phyloP scores from a whole-genome alignment of 345 rosid genomes.

The Camelina sativa region DNA sequence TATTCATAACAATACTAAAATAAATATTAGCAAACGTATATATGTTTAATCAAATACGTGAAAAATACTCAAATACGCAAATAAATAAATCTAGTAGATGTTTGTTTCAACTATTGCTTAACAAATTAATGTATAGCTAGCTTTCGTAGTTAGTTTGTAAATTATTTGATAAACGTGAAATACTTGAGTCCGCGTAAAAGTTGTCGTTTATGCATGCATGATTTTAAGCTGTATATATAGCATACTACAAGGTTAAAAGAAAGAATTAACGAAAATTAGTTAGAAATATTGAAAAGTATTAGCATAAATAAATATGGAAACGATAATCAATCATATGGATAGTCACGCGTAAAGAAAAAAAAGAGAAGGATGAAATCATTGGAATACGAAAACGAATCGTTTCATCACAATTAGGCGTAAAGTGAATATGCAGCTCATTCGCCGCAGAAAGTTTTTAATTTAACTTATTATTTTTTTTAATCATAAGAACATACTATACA shows the following conservation, averaged over 20 bases:
- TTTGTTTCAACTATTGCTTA: no score
- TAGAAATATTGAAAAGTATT: slow-evolving; percentile 1
- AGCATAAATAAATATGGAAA: slow-evolving; percentile 7
- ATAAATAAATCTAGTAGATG: no score
- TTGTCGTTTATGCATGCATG: no score
- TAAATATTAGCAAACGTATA: no score
- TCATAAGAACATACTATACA: slow-evolving; percentile 9
- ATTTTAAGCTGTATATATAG: no score
- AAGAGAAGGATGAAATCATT: slow-evolving; percentile 46
- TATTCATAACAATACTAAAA: not conserved
- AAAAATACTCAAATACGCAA: no score
- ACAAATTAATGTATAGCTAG: no score
- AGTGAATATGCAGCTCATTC: slow-evolving; percentile 44
- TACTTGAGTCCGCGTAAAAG: no score
- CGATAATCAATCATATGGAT: slow-evolving; percentile 1
- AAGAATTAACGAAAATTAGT: not conserved
- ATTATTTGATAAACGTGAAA: no score
- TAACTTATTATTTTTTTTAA: not conserved
- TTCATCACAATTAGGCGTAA: slow-evolving; percentile 44
- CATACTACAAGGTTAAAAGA: slow-evolving; percentile 7
- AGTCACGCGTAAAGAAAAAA: slow-evolving; percentile 57
- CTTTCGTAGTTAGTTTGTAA: no score
- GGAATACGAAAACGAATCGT: slow-evolving; percentile 42
- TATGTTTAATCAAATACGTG: no score
- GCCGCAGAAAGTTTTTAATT: slow-evolving; percentile 45